Evolutionary conservation across 2,329 filamentous ascomycete species (phyloP).

Genomic region (Stromatinia cepivora): DNA sequence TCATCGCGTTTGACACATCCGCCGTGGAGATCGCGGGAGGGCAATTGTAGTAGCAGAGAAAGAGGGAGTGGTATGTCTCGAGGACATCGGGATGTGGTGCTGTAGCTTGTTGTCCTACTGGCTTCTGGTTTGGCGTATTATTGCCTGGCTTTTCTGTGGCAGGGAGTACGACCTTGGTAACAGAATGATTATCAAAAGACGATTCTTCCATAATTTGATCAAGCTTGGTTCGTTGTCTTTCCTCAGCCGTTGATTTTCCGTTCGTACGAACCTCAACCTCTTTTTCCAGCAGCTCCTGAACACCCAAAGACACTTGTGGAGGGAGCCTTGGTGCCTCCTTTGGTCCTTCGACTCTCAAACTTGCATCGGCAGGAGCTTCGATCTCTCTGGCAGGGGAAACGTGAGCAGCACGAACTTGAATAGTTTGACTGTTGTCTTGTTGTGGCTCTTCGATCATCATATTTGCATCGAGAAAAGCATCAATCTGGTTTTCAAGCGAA

Average conservation of each 20-base stretch:
- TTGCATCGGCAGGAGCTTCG: background rate
- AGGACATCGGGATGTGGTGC: background rate
- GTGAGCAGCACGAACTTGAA: too few relatives aligned
- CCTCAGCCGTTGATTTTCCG: background rate
- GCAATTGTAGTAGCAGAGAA: constrained; percentile 26
- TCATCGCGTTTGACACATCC: constrained; percentile 26
- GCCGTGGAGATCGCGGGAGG: constrained; percentile 25
- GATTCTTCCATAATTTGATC: background rate
- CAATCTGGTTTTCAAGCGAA: background rate
- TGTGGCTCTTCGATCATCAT: background rate
- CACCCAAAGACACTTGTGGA: background rate
- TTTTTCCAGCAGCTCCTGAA: background rate
- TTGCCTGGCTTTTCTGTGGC: background rate
- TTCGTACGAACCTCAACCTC: background rate
- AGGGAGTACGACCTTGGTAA: background rate
- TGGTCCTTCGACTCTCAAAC: background rate
- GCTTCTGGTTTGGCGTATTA: too few relatives aligned
- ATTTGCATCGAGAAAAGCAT: background rate
- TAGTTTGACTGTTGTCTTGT: background rate
- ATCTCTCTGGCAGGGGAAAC: too few relatives aligned
- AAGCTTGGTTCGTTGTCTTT: background rate
- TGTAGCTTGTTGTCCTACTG: background rate
- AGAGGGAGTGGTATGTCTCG: constrained; percentile 30
- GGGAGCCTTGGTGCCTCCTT: background rate
- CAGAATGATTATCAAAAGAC: too few relatives aligned